phyloP scores from a whole-genome alignment of 2,329 filamentous ascomycete genomes.

The Ophiocordyceps camponoti-rufipedis region DNA sequence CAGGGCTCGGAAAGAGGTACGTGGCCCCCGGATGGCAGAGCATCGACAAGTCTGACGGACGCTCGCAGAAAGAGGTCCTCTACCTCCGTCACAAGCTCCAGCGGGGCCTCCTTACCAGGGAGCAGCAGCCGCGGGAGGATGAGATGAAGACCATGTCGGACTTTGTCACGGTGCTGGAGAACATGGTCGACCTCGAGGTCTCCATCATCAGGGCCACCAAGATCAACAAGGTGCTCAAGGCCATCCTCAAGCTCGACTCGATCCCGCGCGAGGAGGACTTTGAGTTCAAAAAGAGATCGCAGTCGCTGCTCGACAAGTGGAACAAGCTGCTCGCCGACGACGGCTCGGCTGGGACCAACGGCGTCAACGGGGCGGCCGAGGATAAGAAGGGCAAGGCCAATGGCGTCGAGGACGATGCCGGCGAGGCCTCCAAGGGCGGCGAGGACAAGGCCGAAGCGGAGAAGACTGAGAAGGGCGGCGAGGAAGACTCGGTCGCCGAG shows the following conservation, averaged over 20 bases:
- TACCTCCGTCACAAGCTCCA: slow-evolving; percentile 91
- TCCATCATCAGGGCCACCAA: slow-evolving; percentile 81
- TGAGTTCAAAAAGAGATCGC: slow-evolving; percentile 71
- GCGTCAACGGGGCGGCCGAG: slow-evolving; percentile 25
- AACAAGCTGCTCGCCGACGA: slow-evolving; percentile 60
- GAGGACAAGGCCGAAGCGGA: slow-evolving; percentile 5
- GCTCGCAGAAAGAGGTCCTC: slow-evolving; percentile 54
- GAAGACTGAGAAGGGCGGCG: slow-evolving; percentile 1
- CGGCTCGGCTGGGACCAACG: slow-evolving; percentile 21
- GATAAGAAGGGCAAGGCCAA: slow-evolving; percentile 10
- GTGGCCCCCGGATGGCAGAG: slow-evolving; percentile 5
- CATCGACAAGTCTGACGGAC: too few species aligned
- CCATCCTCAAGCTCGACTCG: slow-evolving; percentile 68
- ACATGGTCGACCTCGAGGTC: slow-evolving; percentile 61
- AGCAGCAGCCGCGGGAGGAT: slow-evolving; percentile 69
- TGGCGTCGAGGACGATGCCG: slow-evolving; percentile 19
- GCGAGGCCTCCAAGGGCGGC: slow-evolving; percentile 18
- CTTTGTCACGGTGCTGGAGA: slow-evolving; percentile 66
- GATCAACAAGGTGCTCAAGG: slow-evolving; percentile 97
- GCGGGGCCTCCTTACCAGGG: slow-evolving; percentile 75
- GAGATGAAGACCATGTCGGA: slow-evolving; percentile 68
- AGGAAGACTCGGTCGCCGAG: too few species aligned
- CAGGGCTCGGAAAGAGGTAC: slow-evolving; percentile 38
- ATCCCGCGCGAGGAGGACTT: slow-evolving; percentile 84
- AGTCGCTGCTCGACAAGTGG: slow-evolving; percentile 72